A percentile compares a stretch with the other conserved stretches of the same genome.
Evolutionary conservation across 345 rosid species (phyloP).

Genomic region (Boechera retrofracta): DNA sequence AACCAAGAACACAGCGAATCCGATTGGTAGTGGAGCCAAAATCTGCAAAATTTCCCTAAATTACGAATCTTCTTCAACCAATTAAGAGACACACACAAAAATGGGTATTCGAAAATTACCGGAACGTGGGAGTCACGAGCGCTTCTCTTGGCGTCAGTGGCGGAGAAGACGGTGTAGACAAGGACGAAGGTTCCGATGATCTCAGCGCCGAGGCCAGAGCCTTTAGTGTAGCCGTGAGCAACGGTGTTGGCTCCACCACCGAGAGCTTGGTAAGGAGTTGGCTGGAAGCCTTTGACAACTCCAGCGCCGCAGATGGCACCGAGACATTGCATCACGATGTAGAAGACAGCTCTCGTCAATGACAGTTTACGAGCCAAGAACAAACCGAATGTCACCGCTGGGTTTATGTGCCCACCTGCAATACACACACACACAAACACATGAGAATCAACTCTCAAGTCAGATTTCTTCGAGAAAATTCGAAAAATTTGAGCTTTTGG

Average conservation of each 20-base stretch:
- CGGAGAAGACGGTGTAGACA: conserved; percentile 61
- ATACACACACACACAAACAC: not conserved
- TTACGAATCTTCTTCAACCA: not conserved
- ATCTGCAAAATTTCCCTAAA: conserved; percentile 44
- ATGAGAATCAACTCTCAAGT: not conserved
- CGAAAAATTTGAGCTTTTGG: too few species aligned
- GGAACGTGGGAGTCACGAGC: conserved; percentile 54
- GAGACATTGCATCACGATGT: conserved; percentile 53
- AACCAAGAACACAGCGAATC: conserved; percentile 75
- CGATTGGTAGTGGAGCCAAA: conserved; percentile 69
- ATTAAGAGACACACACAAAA: not conserved
- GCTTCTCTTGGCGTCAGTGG: conserved; percentile 57
- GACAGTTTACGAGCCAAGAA: conserved; percentile 50
- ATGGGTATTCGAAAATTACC: not conserved
- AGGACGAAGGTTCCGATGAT: conserved; percentile 51
- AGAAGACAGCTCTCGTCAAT: conserved; percentile 47
- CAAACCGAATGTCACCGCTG: conserved; percentile 51
- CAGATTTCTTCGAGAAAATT: too few species aligned
- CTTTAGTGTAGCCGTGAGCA: conserved; percentile 54
- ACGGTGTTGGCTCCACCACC: conserved; percentile 60
- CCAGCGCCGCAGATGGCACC: conserved; percentile 57
- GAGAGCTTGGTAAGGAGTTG: conserved; percentile 36
- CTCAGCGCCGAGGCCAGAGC: conserved; percentile 52
- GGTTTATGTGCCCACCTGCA: conserved; percentile 56
- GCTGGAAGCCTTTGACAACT: conserved; percentile 54